Base-by-base conservation (phyloP, 441 rosid genomes). In the Theobroma grandiflorum region DNA sequence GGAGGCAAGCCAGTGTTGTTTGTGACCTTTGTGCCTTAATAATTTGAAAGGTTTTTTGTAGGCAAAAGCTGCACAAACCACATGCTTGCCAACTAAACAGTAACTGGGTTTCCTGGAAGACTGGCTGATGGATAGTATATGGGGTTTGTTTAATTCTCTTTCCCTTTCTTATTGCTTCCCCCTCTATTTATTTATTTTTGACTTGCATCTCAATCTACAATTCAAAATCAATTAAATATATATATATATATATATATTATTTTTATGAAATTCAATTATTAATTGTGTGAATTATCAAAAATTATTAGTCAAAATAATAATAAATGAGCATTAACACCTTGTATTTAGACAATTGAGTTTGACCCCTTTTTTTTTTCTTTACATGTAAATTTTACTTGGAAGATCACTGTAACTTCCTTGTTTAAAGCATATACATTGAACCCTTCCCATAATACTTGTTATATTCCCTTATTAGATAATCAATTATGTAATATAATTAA, bases 51-150 rank as follows among this genome's bases (percentile, higher is more conserved):
- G 43, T 31, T 62, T 77, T 68, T 45, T 70, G 22, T 65, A 78
- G 78, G 82, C 83, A 83, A 87, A 88, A 79, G 87, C 91, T 85
- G 87, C 82, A 37, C 7, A 78, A 16, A 14, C 75, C 91, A 88
- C 91, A 84, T 85, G 92, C 78, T 85, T 85, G 87, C 86, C 89
- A 85, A 82, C 90, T 26, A 74, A 78, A 80, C 80, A 16, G 8
- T 38, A 15, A 15, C 55, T 45, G 43, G 16, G 10, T 8, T 70
- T 45, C 15, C 1, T 16, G 50, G 0, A 11, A 62, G 37, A 45
- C 22, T 9, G 10, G 59, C 38, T 26, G 26, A 15, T 16, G 15
- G 73, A 10, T 0, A 26, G 31, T 26, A 26, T 26, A 26, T 0
- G 31, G 31, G 31, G 31, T 26, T 26, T 26, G 1, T 26, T 26